Conservation (phyloP, 139 green algal species). For the Zygnema circumcarinatum region DNA sequence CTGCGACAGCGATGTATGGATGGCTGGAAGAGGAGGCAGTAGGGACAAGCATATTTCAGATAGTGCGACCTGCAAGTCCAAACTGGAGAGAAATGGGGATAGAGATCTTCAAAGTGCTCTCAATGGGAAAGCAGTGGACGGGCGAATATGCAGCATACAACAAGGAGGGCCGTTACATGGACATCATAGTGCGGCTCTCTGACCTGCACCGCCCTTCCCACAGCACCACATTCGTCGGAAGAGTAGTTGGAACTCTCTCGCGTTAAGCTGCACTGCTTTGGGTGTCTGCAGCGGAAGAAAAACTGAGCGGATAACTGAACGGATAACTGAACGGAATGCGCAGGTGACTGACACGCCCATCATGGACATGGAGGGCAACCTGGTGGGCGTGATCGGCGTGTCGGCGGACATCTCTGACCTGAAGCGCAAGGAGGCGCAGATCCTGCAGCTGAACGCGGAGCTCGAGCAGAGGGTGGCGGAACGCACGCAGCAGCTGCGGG, state of each 20-base stretch:
- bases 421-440: conserved; percentile 47
- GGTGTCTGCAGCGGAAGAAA: too few species aligned
- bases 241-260: too few species aligned
- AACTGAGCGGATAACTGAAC: too few species aligned
- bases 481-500: conserved; percentile 24
- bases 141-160: conserved; percentile 27
- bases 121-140: conserved; percentile 15
- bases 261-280: not conserved
- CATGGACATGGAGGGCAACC: conserved; percentile 32
- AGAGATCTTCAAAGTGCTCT: conserved; percentile 31
- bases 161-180: not conserved
- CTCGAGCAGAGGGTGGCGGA: conserved; percentile 37
- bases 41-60: conserved; percentile 7
- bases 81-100: conserved; percentile 4
- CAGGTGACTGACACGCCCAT: conserved; percentile 40
- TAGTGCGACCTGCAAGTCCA: not conserved
- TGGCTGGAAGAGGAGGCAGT: conserved; percentile 27
- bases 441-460: conserved; percentile 49
- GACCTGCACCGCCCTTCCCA: too few species aligned
- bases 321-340: too few species aligned
- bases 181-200: conserved; percentile 37
- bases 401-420: conserved; percentile 32
- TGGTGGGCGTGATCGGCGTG: conserved; percentile 46
- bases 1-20: conserved; percentile 38
- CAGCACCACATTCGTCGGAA: too few species aligned